phyloP scores from a whole-genome alignment of 129 eudicot genomes.

The Centrapalus pauciflorus region DNA sequence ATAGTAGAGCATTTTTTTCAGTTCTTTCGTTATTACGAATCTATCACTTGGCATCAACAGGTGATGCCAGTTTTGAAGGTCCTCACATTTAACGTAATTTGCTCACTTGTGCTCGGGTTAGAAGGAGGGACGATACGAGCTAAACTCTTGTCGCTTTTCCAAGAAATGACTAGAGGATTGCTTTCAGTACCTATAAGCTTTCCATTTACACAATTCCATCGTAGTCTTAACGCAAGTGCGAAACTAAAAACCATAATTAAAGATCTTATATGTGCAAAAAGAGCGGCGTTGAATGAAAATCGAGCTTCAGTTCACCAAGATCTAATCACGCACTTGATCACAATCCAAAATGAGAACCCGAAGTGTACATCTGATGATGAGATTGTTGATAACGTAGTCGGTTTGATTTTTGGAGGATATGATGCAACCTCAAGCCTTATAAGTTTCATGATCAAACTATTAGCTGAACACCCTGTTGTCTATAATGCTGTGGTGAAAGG shows the following conservation, averaged over 20 bases:
- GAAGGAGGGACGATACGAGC: slow-evolving; percentile 18
- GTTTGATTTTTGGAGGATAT: slow-evolving; percentile 24
- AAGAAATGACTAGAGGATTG: slow-evolving; percentile 7
- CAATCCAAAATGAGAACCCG: neutral
- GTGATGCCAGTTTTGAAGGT: slow-evolving; percentile 21
- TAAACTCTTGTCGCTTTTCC: slow-evolving; percentile 9
- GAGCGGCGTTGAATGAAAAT: neutral
- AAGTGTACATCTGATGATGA: slow-evolving; percentile 15
- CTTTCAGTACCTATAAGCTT: slow-evolving; percentile 21
- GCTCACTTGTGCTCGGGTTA: slow-evolving; percentile 21
- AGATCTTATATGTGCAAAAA: slow-evolving; percentile 22
- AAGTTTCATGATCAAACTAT: slow-evolving; percentile 25
- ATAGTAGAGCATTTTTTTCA: no score
- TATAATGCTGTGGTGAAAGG: slow-evolving; percentile 6
- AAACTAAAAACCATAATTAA: neutral
- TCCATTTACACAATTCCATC: slow-evolving; percentile 25
- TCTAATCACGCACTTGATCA: slow-evolving; percentile 24
- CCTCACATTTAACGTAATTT: slow-evolving; percentile 23
- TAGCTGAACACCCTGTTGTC: slow-evolving; percentile 13
- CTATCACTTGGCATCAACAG: no score
- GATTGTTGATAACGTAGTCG: slow-evolving; percentile 19
- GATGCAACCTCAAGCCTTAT: slow-evolving; percentile 20
- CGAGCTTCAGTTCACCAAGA: slow-evolving; percentile 15
- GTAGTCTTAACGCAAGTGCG: slow-evolving; percentile 13
- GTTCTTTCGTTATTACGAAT: no score